Evolutionary conservation across 305 asterid species (phyloP).

Genomic region (Fraxinus floribunda): DNA sequence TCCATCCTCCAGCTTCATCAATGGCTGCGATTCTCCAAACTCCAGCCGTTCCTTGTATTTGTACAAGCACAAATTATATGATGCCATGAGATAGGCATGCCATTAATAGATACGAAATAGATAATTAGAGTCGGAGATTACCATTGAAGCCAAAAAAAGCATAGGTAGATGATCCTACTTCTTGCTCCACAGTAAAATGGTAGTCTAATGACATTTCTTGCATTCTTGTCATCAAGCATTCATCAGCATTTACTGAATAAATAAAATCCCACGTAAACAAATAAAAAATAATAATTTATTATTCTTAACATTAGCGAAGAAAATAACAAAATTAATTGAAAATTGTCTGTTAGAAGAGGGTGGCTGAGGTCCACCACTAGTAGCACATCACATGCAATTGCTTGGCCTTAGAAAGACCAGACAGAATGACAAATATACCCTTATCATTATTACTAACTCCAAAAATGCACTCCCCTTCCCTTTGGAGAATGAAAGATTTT

Average conservation of each 20-base stretch:
- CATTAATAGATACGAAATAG: neutral
- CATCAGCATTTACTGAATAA: constrained; percentile 74
- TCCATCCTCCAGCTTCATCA: constrained; percentile 97
- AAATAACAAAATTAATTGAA: constrained; percentile 15
- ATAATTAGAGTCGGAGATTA: constrained; percentile 18
- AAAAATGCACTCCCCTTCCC: neutral
- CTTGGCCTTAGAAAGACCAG: constrained; percentile 8
- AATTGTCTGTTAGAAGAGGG: constrained; percentile 29
- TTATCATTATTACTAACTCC: constrained; percentile 8
- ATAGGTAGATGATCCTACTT: constrained; percentile 85
- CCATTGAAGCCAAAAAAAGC: constrained; percentile 93
- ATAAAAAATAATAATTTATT: neutral
- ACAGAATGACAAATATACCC: constrained; percentile 36
- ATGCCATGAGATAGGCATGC: neutral
- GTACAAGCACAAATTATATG: neutral
- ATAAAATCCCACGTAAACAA: neutral
- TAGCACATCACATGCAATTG: constrained; percentile 38
- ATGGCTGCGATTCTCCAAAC: constrained; percentile 90
- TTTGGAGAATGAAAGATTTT: constrained; percentile 29
- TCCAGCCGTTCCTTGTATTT: constrained; percentile 78
- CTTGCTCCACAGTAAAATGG: constrained; percentile 91
- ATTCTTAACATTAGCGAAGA: neutral
- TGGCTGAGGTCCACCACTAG: constrained; percentile 46
- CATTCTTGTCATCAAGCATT: constrained; percentile 94
- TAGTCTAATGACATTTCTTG: constrained; percentile 94